Evolutionary conservation across 106 monocot genomes (phyloP).

Genomic region (Posidonia australis): DNA sequence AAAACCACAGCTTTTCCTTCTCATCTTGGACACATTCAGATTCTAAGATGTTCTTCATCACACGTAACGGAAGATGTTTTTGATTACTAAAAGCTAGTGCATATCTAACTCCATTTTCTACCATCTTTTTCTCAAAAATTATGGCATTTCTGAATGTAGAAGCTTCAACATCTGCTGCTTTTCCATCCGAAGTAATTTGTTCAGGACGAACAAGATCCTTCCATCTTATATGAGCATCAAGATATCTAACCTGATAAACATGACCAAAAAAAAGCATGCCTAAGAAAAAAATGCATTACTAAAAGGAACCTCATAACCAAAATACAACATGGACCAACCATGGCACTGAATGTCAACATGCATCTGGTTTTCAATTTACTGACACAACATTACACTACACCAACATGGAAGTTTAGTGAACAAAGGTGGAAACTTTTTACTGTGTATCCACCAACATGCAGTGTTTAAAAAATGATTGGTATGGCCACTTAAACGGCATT

Average conservation of each 20-base stretch:
- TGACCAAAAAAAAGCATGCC: not conserved
- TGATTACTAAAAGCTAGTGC: constrained; percentile 50
- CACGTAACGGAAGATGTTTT: constrained; percentile 69
- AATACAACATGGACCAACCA: too few relatives aligned
- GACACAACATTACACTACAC: too few relatives aligned
- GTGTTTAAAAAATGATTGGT: too few relatives aligned
- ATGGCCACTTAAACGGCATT: too few relatives aligned
- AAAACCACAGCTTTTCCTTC: constrained; percentile 66
- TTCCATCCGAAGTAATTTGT: constrained; percentile 39
- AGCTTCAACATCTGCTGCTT: constrained; percentile 39
- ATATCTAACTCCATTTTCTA: constrained; percentile 39
- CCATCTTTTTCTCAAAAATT: constrained; percentile 46
- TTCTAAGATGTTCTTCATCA: constrained; percentile 68
- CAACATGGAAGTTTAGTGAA: too few relatives aligned
- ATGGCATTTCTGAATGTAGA: constrained; percentile 62
- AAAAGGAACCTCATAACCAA: too few relatives aligned
- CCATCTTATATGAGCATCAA: constrained; percentile 84
- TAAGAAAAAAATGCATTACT: not conserved
- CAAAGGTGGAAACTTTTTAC: too few relatives aligned
- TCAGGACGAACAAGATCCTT: constrained; percentile 62
- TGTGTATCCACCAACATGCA: too few relatives aligned
- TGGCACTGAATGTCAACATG: too few relatives aligned
- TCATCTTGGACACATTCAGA: constrained; percentile 26
- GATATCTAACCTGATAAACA: constrained; percentile 61
- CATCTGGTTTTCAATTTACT: too few relatives aligned